Base-by-base conservation (phyloP, 495 filamentous ascomycete species). In the Trichoderma reesei region DNA sequence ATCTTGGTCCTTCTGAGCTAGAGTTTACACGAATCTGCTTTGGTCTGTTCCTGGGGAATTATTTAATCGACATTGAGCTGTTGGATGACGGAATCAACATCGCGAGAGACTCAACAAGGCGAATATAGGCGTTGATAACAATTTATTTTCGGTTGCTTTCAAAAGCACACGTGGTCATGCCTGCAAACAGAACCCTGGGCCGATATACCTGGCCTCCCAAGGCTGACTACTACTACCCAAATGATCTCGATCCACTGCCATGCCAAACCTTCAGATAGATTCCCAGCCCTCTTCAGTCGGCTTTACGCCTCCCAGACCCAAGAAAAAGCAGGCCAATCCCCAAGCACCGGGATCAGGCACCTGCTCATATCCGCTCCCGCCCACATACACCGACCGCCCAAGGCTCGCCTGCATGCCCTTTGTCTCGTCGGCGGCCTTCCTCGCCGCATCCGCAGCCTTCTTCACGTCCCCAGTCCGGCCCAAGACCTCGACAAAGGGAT, bases 301-400 rank as follows among this genome's bases (percentile, higher is more conserved):
- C 64, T 74, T 72, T 61, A 73, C 61, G 9, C 76, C 77, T 18
- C 88, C 88, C 66, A 98, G 65, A 0, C 92, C 94, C 63, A 80
- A 75, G 73, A 96, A 86, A 71, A 98, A 91, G 68, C 86, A 84
- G 26, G 81, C 88, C 68, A 96, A 76, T 44, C 90, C 95, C 80
- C 84, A 88, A 33, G 94, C 94, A 7, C 94, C 94, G 2, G 94
- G 94, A 74, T 98, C 94, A 10, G 93, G 92, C 8, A 97, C 85
- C 68, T 90, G 83, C 68, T 90, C 83, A 69, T 82, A 90, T 0
- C 86, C 87, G 63, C 88, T 81, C n/a, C 92, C 88, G 44, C 91
- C 92, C 65, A 98, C 87, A 76, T 98, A 98, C 14, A 97, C 93
- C 7, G 88, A 86, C 65, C 94, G 80, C 5, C 94, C 94, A 36